Evolutionary conservation across 2,329 filamentous ascomycete species (phyloP).

Genomic region (Cercospora zeae-maydis): DNA sequence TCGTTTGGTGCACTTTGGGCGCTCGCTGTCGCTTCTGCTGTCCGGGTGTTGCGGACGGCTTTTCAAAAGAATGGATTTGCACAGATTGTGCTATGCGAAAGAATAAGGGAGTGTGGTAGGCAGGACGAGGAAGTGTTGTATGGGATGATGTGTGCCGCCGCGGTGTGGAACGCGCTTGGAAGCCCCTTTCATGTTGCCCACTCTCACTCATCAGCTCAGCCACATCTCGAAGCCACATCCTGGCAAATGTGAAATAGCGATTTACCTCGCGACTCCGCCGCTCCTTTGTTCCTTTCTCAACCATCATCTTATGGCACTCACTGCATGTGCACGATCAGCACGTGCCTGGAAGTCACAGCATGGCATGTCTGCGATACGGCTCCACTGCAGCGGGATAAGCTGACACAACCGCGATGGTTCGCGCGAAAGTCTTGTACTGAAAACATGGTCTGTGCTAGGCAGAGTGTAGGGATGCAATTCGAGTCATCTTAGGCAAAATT

Average conservation of each 20-base stretch:
- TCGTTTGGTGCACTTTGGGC: neutral
- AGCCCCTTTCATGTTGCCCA: neutral
- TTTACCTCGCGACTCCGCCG: neutral
- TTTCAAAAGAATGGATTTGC: constrained; percentile 15
- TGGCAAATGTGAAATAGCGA: neutral
- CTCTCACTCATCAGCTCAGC: neutral
- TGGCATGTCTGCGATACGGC: neutral
- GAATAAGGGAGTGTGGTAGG: neutral
- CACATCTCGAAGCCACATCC: neutral
- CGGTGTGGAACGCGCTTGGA: constrained; percentile 5
- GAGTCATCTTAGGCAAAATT: neutral
- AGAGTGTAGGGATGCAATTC: neutral
- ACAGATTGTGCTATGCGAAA: constrained; percentile 5
- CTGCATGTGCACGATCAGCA: neutral
- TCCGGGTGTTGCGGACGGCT: neutral
- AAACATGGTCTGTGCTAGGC: neutral
- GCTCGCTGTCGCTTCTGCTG: constrained; percentile 2
- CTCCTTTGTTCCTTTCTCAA: neutral
- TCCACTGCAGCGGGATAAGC: neutral
- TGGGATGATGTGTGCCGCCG: constrained; percentile 6
- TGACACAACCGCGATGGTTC: neutral
- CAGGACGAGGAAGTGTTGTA: neutral
- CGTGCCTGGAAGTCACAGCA: neutral
- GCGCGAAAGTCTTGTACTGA: neutral
- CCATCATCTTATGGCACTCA: neutral